Conservation (phyloP, 495 filamentous ascomycete genomes). For the Aspergillus carlsbadensis region DNA sequence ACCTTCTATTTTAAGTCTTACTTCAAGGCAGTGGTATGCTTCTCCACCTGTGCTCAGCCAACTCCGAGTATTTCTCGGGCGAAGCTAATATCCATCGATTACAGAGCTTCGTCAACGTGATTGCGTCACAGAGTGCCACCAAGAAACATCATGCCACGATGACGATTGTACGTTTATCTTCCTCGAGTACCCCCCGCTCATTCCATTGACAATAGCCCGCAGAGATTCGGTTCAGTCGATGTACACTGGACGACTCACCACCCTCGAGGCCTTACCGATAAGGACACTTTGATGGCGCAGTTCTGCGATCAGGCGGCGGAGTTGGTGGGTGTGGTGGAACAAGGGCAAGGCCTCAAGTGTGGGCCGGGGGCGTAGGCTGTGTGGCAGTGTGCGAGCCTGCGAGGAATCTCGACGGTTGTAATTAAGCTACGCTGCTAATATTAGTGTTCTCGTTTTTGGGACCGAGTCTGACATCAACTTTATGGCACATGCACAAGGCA, state of each 20-base stretch:
- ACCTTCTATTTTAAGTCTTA: constrained; percentile 47
- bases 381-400: not conserved
- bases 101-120: constrained; percentile 40
- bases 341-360: constrained; percentile 39
- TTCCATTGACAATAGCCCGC: not conserved
- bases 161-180: constrained; percentile 37
- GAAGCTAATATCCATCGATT: not conserved
- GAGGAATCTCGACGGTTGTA: not conserved
- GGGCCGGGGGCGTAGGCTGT: constrained; percentile 13
- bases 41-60: not conserved
- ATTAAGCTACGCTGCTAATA: not conserved
- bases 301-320: constrained; percentile 61
- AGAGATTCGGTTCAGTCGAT: constrained; percentile 47
- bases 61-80: not conserved
- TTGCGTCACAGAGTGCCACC: constrained; percentile 40
- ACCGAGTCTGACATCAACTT: not conserved
- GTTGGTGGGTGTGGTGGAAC: constrained; percentile 38
- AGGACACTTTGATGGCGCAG: constrained; percentile 64
- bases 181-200: not conserved
- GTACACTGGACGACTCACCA: constrained; percentile 73
- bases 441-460: not conserved
- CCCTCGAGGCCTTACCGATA: constrained; percentile 65
- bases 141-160: constrained; percentile 51
- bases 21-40: constrained; percentile 41
- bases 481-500: not conserved